A percentile compares a stretch with the other conserved stretches of the same genome.
phyloP scores from a whole-genome alignment of 2,329 filamentous ascomycete genomes.

The Phyllosticta ampelicida region DNA sequence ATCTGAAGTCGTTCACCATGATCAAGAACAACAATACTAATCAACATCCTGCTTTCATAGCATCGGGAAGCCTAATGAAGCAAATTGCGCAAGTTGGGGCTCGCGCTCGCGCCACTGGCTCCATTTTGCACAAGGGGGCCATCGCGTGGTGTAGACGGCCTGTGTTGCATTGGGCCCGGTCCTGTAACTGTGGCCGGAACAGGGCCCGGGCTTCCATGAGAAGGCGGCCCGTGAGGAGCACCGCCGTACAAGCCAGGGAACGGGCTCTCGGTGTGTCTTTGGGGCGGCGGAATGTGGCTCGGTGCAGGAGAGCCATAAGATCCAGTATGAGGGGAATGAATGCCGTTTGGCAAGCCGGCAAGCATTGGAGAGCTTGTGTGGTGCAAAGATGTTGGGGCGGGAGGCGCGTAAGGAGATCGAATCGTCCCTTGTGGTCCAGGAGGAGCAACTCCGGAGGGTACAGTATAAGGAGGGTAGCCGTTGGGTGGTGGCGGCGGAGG shows the following conservation, averaged over 20 bases:
- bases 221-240: slow-evolving; percentile 13
- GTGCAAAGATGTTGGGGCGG: slow-evolving; percentile 19
- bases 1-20: neutral
- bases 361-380: slow-evolving; percentile 23
- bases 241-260: slow-evolving; percentile 14
- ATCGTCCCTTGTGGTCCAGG: slow-evolving; percentile 19
- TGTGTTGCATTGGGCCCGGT: slow-evolving; percentile 14
- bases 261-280: slow-evolving; percentile 25
- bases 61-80: slow-evolving; percentile 24
- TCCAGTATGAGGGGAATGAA: slow-evolving; percentile 14
- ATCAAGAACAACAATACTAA: neutral
- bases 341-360: slow-evolving; percentile 9
- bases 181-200: neutral
- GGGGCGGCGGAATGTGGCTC: slow-evolving; percentile 1
- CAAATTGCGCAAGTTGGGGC: slow-evolving; percentile 38
- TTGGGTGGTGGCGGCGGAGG: slow-evolving; percentile 13
- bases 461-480: slow-evolving; percentile 25
- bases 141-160: slow-evolving; percentile 26
- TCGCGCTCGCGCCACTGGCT: slow-evolving; percentile 32
- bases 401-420: slow-evolving; percentile 19
- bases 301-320: slow-evolving; percentile 14
- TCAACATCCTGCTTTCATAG: neutral
- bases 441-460: slow-evolving; percentile 18
- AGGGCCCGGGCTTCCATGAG: neutral
- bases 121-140: slow-evolving; percentile 19